Base-by-base conservation (phyloP, 2,329 filamentous ascomycete genomes). In the Alternaria solani region DNA sequence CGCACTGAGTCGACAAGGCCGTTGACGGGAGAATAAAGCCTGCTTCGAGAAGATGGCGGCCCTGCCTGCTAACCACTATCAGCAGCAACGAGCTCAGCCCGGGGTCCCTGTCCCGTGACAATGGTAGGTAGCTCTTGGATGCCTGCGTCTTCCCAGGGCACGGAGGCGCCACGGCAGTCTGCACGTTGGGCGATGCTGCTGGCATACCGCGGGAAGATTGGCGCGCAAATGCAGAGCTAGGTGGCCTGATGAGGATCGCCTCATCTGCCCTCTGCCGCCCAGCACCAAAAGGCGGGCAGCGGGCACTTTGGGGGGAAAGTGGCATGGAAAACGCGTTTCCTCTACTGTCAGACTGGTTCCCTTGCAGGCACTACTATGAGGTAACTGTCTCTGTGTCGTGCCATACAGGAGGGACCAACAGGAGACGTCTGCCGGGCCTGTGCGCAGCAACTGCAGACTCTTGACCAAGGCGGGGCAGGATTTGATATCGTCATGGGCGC, bases 1-100 rank as follows among this genome's bases (percentile, higher is more conserved):
- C 18, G 23, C 44, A 56, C 42, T 64, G 57, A 63, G 46, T 64
- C 64, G 62, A 63, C 61, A 55, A 54, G 62, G 53, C 60, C 55
- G 64, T 67, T 65, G 65, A 55, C 63, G 65, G 64, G 64, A 67
- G 59, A 66, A 57, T 30, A 48, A 55, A 48, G 60, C 63, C 54
- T 59, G 66, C 62, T 71, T 74, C 66, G 68, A 74, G 71, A 75
- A 73, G 53, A 63, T 38, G 52, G 44, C 60, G 59, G 44, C 49
- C 64, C 63, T 58, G 51, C 54, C 52, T 67, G 63, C 63, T 65
- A 63, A 57, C 64, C 53, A 49, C 9, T 49, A 52, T 57, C 53
- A 51, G 57, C 55, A 38, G 36, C 16, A 42, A 39, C 46, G 47
- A 43, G 38, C 43, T 57, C 55, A 47, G 43, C 46, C 42, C 61